phyloP scores from a whole-genome alignment of 2,329 filamentous ascomycete species.

The Chaetomium sp. region DNA sequence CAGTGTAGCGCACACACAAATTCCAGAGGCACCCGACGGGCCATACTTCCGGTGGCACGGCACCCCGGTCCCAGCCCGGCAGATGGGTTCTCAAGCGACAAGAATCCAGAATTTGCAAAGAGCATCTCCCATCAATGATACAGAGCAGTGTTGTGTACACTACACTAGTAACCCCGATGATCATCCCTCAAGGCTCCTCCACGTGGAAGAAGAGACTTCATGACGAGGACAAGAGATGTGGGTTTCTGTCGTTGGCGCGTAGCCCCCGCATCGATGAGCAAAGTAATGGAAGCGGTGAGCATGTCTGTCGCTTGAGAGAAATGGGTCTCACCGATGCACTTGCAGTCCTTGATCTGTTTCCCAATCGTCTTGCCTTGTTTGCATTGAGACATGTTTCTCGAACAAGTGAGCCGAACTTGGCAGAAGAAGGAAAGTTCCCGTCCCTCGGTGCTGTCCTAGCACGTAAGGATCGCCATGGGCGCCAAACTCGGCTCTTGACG shows the following conservation, averaged over 20 bases:
- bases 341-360: no score
- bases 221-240: no score
- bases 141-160: no score
- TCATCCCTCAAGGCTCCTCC: no score
- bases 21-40: not conserved
- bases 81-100: not conserved
- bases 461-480: slow-evolving; percentile 9
- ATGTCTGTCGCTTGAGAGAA: not conserved
- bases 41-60: slow-evolving; percentile 10
- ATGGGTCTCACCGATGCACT: no score
- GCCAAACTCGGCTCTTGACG: slow-evolving; percentile 12
- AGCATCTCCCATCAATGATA: no score
- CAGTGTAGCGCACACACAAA: not conserved
- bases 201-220: no score
- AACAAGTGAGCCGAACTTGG: not conserved
- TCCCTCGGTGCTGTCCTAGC: not conserved
- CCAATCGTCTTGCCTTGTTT: not conserved
- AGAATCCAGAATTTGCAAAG: no score
- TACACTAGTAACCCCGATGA: no score
- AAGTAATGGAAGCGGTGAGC: not conserved
- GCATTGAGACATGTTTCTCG: not conserved
- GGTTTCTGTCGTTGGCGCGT: no score
- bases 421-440: slow-evolving; percentile 12
- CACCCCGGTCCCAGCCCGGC: slow-evolving; percentile 9
- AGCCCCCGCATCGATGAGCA: not conserved